Evolutionary conservation across 495 filamentous ascomycete genomes (phyloP).

Genomic region (Cenococcum geophilum): DNA sequence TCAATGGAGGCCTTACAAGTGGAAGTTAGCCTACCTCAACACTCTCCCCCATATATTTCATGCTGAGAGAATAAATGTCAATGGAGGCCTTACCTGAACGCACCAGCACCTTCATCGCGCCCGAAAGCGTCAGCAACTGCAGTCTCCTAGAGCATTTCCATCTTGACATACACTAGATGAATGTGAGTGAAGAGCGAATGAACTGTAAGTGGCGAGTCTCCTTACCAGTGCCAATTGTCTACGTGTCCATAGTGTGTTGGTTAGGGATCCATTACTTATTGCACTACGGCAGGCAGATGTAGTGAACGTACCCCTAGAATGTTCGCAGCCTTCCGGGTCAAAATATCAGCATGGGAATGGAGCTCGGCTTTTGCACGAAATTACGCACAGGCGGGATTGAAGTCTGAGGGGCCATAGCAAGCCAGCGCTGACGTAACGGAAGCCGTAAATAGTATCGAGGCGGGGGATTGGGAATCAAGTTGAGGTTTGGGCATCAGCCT

Average conservation of each 20-base stretch:
- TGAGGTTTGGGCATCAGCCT: not conserved
- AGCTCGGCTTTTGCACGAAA: not conserved
- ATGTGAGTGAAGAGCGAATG: not conserved
- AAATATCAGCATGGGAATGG: not conserved
- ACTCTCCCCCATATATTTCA: too few relatives aligned
- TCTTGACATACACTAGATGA: not conserved
- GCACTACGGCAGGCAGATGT: not conserved
- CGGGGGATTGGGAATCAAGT: not conserved
- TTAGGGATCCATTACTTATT: slow-evolving; percentile 1
- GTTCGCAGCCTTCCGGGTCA: slow-evolving; percentile 41
- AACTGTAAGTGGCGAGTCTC: slow-evolving; percentile 24
- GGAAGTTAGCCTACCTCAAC: too few relatives aligned
- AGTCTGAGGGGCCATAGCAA: slow-evolving; percentile 15
- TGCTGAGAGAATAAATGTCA: not conserved
- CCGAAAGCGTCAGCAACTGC: too few relatives aligned
- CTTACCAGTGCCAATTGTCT: slow-evolving; percentile 45
- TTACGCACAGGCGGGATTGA: slow-evolving; percentile 24
- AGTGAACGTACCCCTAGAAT: slow-evolving; percentile 45
- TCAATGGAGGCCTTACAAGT: slow-evolving; percentile 30
- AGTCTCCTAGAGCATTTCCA: too few relatives aligned
- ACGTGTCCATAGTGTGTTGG: slow-evolving; percentile 6
- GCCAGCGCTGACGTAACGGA: not conserved
- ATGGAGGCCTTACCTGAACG: slow-evolving; percentile 40
- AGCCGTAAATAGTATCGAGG: not conserved
- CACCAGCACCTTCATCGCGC: slow-evolving; percentile 38